Base-by-base conservation (phyloP, 2,329 filamentous ascomycete species). In the Colletotrichum tofieldiae region DNA sequence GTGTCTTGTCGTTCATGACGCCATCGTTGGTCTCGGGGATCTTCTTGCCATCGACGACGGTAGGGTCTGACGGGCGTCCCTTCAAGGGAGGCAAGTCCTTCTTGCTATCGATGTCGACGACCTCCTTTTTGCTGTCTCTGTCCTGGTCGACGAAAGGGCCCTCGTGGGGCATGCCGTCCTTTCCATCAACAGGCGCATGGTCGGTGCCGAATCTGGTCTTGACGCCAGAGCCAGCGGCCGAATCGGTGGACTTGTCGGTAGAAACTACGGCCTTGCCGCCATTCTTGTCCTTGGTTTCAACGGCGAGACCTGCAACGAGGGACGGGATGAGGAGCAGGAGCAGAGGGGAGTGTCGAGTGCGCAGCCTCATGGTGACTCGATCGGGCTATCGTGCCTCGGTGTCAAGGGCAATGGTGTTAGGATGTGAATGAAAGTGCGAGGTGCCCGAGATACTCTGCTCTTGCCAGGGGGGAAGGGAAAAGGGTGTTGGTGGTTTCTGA, bases 91-190 rank as follows among this genome's bases (percentile, higher is more conserved):
- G 84, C 20, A 86, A 78, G 35, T 83, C 80, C 65, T 81, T 79
- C 59, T 83, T 77, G 58, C 82, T 78, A 37, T 78, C 77, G 4
- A 82, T 81, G 60, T 79, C 77, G 29, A 79, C 75, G 35, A 75
- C 74, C 26, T 77, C 75, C 62, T 83, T 81, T 60, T 82, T 82
- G 29, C 16, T 47, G 55, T 84, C 82, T 58, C 71, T 73, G 60
- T 72, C 73, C 55, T 75, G 75, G 71, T 88, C 85, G 69, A 95
- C 91, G 78, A 90, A 92, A 7, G 96, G 96, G 1, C 96, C 96
- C 26, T 92, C 90, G 80, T 98, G 96, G 58, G 96, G 96, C 84
- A 95, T 96, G 59, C 96, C 96, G 84, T 98, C 96, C 77, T 93
- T 93, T 56, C 95, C 95, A 80, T 98, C 96, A 26, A 98, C 92